Evolutionary conservation across 495 filamentous ascomycete species (phyloP), one percentile per base, ranked within the genome.

Genomic region (Trypethelium eluteriae): DNA sequence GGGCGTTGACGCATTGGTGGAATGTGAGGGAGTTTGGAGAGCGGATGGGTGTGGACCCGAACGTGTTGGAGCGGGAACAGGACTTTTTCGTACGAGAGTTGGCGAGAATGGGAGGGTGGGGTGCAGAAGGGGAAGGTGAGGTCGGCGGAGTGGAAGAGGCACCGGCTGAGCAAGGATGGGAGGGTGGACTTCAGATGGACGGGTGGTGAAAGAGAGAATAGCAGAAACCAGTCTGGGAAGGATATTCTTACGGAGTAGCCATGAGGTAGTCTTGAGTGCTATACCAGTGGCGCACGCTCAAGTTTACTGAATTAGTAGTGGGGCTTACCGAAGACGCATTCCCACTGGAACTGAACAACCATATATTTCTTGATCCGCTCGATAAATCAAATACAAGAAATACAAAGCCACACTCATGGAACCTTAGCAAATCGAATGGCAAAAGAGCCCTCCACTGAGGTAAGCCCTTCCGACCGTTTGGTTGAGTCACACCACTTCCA

Each of bases 61-160:
- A 77, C 6, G 79, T 89, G 47, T 76, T 90, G 74, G 85, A 86
- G 62, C 89, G 91, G 75, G 92, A 96, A 71, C 83, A 88, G 63
- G 91, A 95, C 72, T 98, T 96, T 74, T 98, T 98, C 73, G 82
- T 84, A 25, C 80, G 91, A 56, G 94, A 98, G 79, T 78, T 97
- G 65, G 93, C 93, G 77, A 90, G 88, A 74, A 88, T 95, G 83
- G 86, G 56, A 16, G 61, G 47, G 32, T 25, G 56, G 63, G 53
- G 62, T 38, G 9, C 18, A 35, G 69, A 35, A 35, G 64, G 9
- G 32, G 62, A 34, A 63, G 14, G 9, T 4, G 70, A 35, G 71
- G 67, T 59, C 25, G 65, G 35, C 44, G 63, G 35, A n/a, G 34
- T 35, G 25, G 63, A 38, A 62, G 63, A 68, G 12, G 66, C 14